A percentile compares a stretch with the other conserved stretches of the same genome.
These are phyloP conservation scores for Hymenoscyphus fraxineus DNA, from an alignment of 2,329 filamentous ascomycete genomes.

Conservation along the genomic window DNA sequence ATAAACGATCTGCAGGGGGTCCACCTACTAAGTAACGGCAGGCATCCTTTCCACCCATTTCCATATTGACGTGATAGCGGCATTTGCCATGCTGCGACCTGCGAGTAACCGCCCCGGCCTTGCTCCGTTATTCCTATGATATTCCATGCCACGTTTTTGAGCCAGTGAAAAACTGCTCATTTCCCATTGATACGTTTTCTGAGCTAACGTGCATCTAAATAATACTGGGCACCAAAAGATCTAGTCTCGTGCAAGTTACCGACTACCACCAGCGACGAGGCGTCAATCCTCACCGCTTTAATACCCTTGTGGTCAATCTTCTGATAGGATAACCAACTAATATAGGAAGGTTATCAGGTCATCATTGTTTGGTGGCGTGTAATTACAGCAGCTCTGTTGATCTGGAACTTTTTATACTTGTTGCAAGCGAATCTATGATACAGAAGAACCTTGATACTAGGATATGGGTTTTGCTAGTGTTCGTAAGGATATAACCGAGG, in stretches of 20 bases:
- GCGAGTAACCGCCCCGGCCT: neutral
- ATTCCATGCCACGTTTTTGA: neutral
- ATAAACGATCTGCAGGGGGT: constrained; percentile 5
- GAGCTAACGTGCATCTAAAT: neutral
- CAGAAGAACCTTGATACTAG: too few relatives aligned
- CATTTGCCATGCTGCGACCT: neutral
- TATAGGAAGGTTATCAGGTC: too few relatives aligned
- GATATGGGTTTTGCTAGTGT: too few relatives aligned
- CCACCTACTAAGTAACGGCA: constrained; percentile 1
- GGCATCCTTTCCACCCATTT: neutral
- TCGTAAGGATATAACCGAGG: too few relatives aligned
- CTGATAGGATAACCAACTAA: neutral
- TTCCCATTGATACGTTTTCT: neutral
- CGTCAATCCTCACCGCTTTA: neutral
- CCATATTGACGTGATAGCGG: neutral
- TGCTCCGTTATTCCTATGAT: neutral
- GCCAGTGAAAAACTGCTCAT: neutral
- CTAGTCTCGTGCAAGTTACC: neutral
- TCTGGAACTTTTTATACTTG: neutral
- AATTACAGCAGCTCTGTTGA: neutral
- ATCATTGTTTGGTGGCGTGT: too few relatives aligned
- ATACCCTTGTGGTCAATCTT: neutral
- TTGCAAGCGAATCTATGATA: neutral
- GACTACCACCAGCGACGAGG: neutral
- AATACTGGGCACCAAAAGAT: neutral